Evolutionary conservation across 129 eudicot genomes (phyloP).

Genomic region (Pulicaria dysenterica): DNA sequence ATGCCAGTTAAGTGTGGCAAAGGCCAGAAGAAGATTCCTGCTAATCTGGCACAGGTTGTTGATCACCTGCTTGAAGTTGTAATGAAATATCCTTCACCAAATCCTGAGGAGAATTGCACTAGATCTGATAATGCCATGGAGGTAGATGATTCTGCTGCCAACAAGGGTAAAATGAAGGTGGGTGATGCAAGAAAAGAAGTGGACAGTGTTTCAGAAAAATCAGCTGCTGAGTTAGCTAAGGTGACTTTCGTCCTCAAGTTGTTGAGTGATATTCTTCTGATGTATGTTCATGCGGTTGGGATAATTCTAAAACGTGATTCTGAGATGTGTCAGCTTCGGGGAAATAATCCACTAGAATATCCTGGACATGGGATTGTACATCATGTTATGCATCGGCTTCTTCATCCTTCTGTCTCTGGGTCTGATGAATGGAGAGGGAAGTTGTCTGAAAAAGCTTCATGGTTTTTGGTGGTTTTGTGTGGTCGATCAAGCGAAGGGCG

Average conservation of each 20-base stretch:
- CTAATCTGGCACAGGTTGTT: constrained; percentile 82
- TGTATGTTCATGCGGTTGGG: constrained; percentile 93
- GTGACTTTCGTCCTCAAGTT: constrained; percentile 86
- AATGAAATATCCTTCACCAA: constrained; percentile 51
- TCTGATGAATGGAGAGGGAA: constrained; percentile 83
- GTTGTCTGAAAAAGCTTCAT: constrained; percentile 93
- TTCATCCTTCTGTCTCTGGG: constrained; percentile 62
- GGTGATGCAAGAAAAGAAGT: constrained; percentile 61
- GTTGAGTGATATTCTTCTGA: constrained; percentile 86
- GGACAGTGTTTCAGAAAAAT: constrained; percentile 62
- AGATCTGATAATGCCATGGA: constrained; percentile 70
- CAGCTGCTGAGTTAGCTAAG: constrained; percentile 74
- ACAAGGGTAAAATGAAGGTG: constrained; percentile 92
- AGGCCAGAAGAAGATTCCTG: constrained; percentile 83
- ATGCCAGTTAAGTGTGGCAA: constrained; percentile 57
- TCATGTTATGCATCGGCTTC: constrained; percentile 77
- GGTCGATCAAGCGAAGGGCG: constrained; percentile 98
- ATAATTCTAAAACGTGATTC: constrained; percentile 79
- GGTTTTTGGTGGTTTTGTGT: constrained; percentile 92
- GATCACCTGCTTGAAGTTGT: constrained; percentile 93
- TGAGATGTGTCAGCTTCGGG: constrained; percentile 37
- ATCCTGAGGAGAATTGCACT: constrained; percentile 44
- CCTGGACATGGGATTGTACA: constrained; percentile 59
- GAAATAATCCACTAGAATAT: no score
- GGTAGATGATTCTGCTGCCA: constrained; percentile 61